These are phyloP conservation scores for Penicillium argentinense DNA, from an alignment of 495 filamentous ascomycete genomes.

Conservation along the genomic window DNA sequence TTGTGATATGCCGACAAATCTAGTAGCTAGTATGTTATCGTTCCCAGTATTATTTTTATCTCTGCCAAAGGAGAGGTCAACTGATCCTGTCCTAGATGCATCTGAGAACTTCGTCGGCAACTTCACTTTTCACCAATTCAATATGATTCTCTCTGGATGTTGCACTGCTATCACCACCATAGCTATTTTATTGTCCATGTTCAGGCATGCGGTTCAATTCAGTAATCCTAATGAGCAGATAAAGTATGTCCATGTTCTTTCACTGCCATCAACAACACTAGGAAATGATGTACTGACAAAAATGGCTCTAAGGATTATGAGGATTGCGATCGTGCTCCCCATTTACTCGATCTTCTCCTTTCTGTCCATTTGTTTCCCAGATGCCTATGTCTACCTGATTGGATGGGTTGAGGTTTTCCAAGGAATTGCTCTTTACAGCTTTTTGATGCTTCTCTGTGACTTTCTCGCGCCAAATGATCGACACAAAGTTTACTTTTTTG, in stretches of 20 bases:
- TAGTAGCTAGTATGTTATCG: not conserved
- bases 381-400: conserved; percentile 26
- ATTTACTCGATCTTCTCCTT: conserved; percentile 28
- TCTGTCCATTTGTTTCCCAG: conserved; percentile 25
- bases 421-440: conserved; percentile 25
- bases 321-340: conserved; percentile 23
- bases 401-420: conserved; percentile 32
- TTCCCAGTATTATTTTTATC: no score
- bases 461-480: conserved; percentile 23
- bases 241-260: conserved; percentile 18
- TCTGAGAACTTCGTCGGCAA: conserved; percentile 13
- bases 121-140: conserved; percentile 24
- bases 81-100: conserved; percentile 8
- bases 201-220: conserved; percentile 22
- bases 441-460: conserved; percentile 33
- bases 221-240: conserved; percentile 31
- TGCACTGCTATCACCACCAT: conserved; percentile 19
- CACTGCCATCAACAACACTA: no score
- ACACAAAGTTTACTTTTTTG: conserved; percentile 21
- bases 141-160: conserved; percentile 24
- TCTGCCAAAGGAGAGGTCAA: no score
- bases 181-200: conserved; percentile 16
- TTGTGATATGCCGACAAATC: conserved; percentile 9
- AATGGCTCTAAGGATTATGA: conserved; percentile 27
- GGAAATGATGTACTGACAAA: not conserved